phyloP scores from a whole-genome alignment of 768 basidiomycete genomes.

The Dentipellis fragilis region DNA sequence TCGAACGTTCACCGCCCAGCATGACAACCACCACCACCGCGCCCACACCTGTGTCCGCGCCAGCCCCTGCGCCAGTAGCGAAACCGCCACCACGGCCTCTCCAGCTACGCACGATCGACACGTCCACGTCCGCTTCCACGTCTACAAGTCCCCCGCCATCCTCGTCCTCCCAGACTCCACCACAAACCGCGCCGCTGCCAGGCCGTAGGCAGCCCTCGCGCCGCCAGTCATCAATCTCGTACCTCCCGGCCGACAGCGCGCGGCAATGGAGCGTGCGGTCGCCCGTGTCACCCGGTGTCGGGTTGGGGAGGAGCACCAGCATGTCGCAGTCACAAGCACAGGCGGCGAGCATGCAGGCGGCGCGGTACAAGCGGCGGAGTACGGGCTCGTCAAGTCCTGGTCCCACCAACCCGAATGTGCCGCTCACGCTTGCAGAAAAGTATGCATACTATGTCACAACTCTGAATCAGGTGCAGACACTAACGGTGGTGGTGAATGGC shows the following conservation, averaged over 20 bases:
- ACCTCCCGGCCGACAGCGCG: constrained; percentile 26
- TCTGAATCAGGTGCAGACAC: not conserved
- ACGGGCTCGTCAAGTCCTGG: constrained; percentile 14
- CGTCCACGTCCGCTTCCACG: constrained; percentile 8
- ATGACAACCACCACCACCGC: too few species aligned
- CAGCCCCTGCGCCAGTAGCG: not conserved
- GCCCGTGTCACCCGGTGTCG: not conserved
- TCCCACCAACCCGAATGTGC: constrained; percentile 26
- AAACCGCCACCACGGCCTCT: constrained; percentile 34
- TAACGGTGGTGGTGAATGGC: too few species aligned
- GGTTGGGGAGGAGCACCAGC: not conserved
- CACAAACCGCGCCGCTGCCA: constrained; percentile 15
- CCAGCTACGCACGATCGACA: constrained; percentile 32
- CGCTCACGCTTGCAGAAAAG: constrained; percentile 62
- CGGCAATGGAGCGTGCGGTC: constrained; percentile 6
- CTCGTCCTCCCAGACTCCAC: constrained; percentile 18
- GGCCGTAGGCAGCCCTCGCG: constrained; percentile 19
- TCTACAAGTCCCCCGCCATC: constrained; percentile 14
- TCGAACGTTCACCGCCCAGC: too few species aligned
- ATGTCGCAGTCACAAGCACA: not conserved
- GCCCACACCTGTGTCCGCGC: too few species aligned
- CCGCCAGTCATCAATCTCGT: constrained; percentile 47
- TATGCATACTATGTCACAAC: constrained; percentile 23
- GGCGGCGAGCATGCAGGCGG: not conserved
- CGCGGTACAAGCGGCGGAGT: constrained; percentile 9